Conservation (phyloP, 352 stramenopile genomes). For the Phytophthora brassicae region DNA sequence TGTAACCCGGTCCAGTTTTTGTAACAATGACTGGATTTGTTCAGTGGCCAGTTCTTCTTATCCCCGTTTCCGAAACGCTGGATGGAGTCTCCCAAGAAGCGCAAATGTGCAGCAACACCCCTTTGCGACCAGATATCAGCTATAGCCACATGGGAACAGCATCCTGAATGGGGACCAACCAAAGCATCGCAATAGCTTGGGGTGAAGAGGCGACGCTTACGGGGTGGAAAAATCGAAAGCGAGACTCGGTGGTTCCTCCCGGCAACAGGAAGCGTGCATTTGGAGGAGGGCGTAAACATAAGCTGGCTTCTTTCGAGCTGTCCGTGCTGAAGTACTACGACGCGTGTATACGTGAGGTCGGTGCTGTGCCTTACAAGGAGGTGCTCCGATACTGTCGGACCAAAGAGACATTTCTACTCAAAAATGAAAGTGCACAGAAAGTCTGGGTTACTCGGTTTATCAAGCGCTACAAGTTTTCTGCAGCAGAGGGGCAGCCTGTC, state of each 20-base stretch:
- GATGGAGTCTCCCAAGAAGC: background rate
- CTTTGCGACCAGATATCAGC: background rate
- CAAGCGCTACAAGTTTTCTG: background rate
- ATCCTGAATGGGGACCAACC: background rate
- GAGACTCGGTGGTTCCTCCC: background rate
- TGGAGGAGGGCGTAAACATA: background rate
- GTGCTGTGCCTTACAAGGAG: background rate
- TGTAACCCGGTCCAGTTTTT: background rate
- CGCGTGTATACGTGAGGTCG: background rate
- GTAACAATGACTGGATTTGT: background rate
- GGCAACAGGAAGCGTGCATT: background rate
- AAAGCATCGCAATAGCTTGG: background rate
- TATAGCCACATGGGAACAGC: background rate
- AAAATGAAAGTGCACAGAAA: background rate
- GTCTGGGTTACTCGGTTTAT: background rate
- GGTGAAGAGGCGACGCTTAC: background rate
- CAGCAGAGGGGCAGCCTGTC: background rate
- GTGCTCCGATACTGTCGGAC: background rate
- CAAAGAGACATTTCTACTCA: background rate
- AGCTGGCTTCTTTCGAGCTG: background rate
- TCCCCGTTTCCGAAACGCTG: background rate
- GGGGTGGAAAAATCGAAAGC: background rate
- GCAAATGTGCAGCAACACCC: background rate
- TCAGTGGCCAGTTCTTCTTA: background rate
- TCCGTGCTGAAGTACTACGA: background rate